Percentiles rank a stretch among this genome's conserved stretches.
Conservation (phyloP, 768 basidiomycete species). For the Calocybe indica region DNA sequence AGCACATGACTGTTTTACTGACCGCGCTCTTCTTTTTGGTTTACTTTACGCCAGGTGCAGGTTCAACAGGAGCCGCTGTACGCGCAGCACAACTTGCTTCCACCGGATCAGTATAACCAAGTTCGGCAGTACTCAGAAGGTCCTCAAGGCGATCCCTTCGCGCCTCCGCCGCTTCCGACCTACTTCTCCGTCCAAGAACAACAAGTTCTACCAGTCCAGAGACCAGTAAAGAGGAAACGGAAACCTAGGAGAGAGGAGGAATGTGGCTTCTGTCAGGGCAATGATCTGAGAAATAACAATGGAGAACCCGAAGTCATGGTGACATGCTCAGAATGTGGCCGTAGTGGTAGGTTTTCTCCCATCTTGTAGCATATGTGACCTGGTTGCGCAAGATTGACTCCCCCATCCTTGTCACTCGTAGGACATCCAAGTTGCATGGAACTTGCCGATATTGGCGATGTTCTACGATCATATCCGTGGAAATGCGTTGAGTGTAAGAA, state of each 20-base stretch:
- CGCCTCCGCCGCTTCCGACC: constrained; percentile 51
- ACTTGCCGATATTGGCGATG: constrained; percentile 47
- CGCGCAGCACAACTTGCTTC: constrained; percentile 16
- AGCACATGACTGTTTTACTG: background rate
- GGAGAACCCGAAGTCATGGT: constrained; percentile 63
- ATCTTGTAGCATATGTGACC: background rate
- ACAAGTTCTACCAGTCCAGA: constrained; percentile 31
- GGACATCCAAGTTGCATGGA: constrained; percentile 88
- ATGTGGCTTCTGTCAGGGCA: constrained; percentile 78
- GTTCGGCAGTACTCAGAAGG: constrained; percentile 60
- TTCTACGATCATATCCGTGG: constrained; percentile 76
- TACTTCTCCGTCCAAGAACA: constrained; percentile 46
- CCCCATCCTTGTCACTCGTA: constrained; percentile 16
- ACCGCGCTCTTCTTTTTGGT: background rate
- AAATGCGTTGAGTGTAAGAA: constrained; percentile 88
- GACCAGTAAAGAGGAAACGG: constrained; percentile 43
- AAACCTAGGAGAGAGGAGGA: constrained; percentile 48
- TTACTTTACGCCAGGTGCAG: constrained; percentile 20
- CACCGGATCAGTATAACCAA: constrained; percentile 24
- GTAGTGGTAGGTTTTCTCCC: constrained; percentile 55
- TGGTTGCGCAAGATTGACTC: too few species aligned
- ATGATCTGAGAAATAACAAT: constrained; percentile 50
- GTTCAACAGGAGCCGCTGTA: constrained; percentile 16
- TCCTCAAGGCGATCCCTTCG: constrained; percentile 81
- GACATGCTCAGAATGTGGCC: constrained; percentile 76